Conservation (phyloP, 2,329 filamentous ascomycete genomes). For the Aspergillus caelatus region DNA sequence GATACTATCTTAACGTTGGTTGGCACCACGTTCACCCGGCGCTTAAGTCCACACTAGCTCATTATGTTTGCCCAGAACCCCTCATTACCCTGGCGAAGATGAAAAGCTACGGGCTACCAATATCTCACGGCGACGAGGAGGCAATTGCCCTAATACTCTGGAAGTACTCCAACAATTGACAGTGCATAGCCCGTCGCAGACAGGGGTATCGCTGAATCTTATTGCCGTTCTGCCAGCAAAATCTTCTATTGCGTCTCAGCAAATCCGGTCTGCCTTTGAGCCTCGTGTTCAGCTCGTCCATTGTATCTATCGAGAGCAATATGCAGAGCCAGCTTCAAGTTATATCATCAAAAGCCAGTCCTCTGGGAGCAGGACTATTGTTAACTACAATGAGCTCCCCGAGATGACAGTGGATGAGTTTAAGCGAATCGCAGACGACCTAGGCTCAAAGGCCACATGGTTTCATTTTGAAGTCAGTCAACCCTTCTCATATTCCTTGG, state of each 20-base stretch:
- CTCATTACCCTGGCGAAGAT: constrained; percentile 70
- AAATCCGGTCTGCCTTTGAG: constrained; percentile 60
- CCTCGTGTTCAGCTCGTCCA: constrained; percentile 52
- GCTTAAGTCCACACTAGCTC: constrained; percentile 5
- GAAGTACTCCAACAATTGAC: constrained; percentile 70
- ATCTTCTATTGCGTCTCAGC: constrained; percentile 53
- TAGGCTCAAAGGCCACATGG: constrained; percentile 53
- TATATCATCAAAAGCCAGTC: constrained; percentile 67
- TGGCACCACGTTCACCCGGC: constrained; percentile 8
- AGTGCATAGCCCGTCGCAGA: constrained; percentile 9
- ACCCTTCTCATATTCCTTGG: neutral
- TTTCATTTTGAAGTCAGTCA: constrained; percentile 70
- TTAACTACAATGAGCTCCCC: constrained; percentile 68
- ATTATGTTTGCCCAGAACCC: constrained; percentile 24
- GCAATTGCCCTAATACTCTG: constrained; percentile 72
- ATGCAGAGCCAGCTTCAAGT: constrained; percentile 64
- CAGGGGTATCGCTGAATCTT: constrained; percentile 37
- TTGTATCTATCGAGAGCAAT: constrained; percentile 62
- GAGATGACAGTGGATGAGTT: constrained; percentile 71
- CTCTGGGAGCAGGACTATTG: constrained; percentile 67
- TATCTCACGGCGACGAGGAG: constrained; percentile 65
- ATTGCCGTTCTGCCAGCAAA: constrained; percentile 56
- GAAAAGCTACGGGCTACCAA: constrained; percentile 69
- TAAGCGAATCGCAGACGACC: constrained; percentile 41
- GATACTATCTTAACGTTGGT: constrained; percentile 69